Evolutionary conservation across 768 basidiomycete genomes (phyloP).

Genomic region (Mycena vulgaris): DNA sequence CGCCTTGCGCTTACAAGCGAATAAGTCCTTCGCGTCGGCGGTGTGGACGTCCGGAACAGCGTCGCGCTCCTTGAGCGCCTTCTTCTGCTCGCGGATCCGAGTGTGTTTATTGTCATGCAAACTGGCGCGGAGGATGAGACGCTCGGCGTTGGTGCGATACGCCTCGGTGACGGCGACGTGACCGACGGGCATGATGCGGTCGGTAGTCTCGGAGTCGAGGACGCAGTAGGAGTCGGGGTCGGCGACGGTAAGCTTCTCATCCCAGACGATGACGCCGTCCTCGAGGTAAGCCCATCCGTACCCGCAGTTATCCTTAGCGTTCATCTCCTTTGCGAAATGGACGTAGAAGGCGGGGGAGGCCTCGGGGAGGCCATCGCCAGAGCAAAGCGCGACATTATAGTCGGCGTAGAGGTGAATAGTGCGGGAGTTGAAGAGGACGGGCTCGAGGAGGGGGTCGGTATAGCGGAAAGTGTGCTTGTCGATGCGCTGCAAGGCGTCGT

Average conservation of each 20-base stretch:
- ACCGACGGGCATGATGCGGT: background rate
- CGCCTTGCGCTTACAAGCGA: conserved; percentile 4
- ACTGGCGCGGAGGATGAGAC: background rate
- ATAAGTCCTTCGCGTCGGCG: background rate
- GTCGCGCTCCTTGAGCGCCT: background rate
- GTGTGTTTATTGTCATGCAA: background rate
- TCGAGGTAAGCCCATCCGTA: conserved; percentile 1
- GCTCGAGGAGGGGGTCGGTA: background rate
- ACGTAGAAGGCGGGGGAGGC: background rate
- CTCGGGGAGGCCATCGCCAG: background rate
- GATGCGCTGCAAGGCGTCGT: background rate
- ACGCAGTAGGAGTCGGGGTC: background rate
- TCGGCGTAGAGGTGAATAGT: background rate
- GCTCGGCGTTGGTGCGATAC: background rate
- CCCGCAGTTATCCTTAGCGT: background rate
- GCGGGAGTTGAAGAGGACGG: background rate
- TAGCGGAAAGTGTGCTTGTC: background rate
- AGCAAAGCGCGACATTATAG: background rate
- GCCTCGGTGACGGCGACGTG: background rate
- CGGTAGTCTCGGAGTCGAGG: background rate
- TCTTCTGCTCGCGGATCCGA: background rate
- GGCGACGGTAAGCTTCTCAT: background rate
- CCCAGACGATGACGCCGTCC: background rate
- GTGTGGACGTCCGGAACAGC: background rate
- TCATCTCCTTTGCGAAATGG: background rate